Evolutionary conservation across 495 filamentous ascomycete genomes (phyloP), one percentile per base, ranked within the genome.

Genomic region (Pyronema omphalodes): DNA sequence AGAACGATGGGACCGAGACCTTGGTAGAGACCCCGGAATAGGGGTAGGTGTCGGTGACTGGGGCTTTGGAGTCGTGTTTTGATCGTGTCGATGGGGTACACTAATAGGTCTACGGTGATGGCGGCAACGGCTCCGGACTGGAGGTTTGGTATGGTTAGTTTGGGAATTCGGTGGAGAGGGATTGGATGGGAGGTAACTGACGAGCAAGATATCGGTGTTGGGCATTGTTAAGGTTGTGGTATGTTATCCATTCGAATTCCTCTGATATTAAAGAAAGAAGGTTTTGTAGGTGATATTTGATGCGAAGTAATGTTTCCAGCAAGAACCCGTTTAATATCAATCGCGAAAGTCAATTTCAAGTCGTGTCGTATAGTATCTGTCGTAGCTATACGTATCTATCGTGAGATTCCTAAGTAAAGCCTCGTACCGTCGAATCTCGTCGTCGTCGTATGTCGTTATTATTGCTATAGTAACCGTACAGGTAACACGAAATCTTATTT

Each of bases 1-100:
- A 94, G 66, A 5, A 94, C 79, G 1, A 93, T 83, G 62, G 84
- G 88, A 49, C 86, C 86, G 7, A 93, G 76, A 4, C 88, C 88
- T 67, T 94, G 88, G 60, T 94, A 94, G 11, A 94, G 59, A 0
- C 88, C 88, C 5, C 74, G 71, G 54, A 88, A 84, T 0, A 76
- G 61, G 33, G 71, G 63, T 0, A 44, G 11, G 18, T 44, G 51
- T 18, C 58, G 47, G 6, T 54, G 55, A 8, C 43, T 33, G 5
- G 78, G 80, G 12, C 81, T 83, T 60, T 95, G 88, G 29, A 88
- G 73, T 12, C 88, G 78, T 5, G 86, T 89, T 67, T 93, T 91
- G 58, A 91, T 72, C 0, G 86, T 93, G 65, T 93, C 86, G 6
- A 89, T 68, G 1, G 86, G 86, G 62, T 88, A 93, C 52, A 89